Evolutionary conservation across 1,284 basidiomycete genomes (phyloP).

Genomic region (Leccinum griseonigrum): DNA sequence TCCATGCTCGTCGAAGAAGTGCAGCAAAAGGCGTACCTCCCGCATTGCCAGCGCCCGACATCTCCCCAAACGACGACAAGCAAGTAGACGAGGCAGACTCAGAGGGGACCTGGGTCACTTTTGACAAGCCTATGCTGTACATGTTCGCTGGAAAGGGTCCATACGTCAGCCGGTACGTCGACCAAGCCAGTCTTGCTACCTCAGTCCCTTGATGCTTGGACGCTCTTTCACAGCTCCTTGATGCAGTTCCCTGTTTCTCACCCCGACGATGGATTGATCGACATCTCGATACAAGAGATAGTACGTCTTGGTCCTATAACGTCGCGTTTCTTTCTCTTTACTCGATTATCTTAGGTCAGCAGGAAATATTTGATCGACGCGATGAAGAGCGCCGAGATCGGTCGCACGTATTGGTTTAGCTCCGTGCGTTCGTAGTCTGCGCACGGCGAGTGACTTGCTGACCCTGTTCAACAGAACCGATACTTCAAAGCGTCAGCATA

Average conservation of each 20-base stretch:
- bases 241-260: conserved; percentile 87
- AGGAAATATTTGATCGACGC: conserved; percentile 56
- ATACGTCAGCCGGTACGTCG: conserved; percentile 59
- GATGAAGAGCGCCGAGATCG: conserved; percentile 69
- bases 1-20: conserved; percentile 35
- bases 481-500: conserved; percentile 82
- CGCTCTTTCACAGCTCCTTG: conserved; percentile 50
- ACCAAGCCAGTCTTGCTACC: background rate
- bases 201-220: background rate
- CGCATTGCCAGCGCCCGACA: conserved; percentile 12
- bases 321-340: conserved; percentile 24
- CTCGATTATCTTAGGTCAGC: conserved; percentile 28
- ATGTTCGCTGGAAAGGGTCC: conserved; percentile 73
- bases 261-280: conserved; percentile 79
- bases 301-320: conserved; percentile 37
- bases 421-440: conserved; percentile 34
- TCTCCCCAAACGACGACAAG: conserved; percentile 21
- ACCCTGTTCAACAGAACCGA: conserved; percentile 49
- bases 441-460: background rate
- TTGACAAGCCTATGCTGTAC: conserved; percentile 71
- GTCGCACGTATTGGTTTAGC: conserved; percentile 66
- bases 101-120: conserved; percentile 59
- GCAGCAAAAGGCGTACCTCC: conserved; percentile 30
- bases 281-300: conserved; percentile 68
- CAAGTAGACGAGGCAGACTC: conserved; percentile 33